These are phyloP conservation scores for Orbilia javanica DNA, from an alignment of 2,329 filamentous ascomycete genomes.

Conservation along the genomic window DNA sequence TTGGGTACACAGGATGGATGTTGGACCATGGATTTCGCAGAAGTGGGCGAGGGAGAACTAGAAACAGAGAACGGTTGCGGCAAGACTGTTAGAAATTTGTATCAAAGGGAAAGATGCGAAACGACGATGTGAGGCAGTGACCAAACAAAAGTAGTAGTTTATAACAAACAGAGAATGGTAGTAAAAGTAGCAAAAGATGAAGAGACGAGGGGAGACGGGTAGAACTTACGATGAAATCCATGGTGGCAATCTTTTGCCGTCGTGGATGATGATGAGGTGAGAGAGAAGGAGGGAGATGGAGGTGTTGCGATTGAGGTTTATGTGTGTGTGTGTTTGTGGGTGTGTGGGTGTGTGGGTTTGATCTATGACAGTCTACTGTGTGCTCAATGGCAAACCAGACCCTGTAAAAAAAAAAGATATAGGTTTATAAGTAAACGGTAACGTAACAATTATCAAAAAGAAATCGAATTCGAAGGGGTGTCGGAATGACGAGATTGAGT, in stretches of 20 bases:
- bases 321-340: too few relatives aligned
- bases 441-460: background rate
- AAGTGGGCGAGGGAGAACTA: constrained; percentile 79
- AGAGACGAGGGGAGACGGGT: background rate
- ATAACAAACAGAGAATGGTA: too few relatives aligned
- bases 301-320: constrained; percentile 5
- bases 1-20: constrained; percentile 78
- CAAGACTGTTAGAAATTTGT: constrained; percentile 50
- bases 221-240: constrained; percentile 60
- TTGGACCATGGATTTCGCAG: constrained; percentile 78
- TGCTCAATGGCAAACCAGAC: constrained; percentile 1
- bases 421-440: background rate
- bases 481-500: background rate
- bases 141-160: too few relatives aligned
- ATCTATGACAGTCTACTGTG: background rate
- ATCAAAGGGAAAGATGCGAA: constrained; percentile 24
- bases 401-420: background rate
- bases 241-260: constrained; percentile 48
- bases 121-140: constrained; percentile 14
- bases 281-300: background rate
- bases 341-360: background rate
- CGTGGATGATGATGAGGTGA: constrained; percentile 11
- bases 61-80: constrained; percentile 62
- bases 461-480: too few relatives aligned
- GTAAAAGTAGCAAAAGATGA: background rate